Evolutionary conservation across 306 rosid species (phyloP).

Genomic region (Malus sylvestris): DNA sequence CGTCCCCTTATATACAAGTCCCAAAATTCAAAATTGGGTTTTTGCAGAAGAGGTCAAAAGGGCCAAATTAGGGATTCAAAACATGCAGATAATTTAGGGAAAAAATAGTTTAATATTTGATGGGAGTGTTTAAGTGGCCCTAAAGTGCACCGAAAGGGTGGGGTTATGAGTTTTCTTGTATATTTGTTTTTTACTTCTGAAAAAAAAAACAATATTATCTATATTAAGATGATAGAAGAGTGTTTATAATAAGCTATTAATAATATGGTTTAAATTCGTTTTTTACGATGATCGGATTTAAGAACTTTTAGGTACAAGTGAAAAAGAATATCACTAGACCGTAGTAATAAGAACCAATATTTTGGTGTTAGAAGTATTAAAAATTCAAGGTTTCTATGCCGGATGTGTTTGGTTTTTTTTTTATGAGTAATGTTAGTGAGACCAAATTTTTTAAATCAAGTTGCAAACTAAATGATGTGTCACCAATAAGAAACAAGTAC

Average conservation of each 20-base stretch:
- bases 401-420: not conserved
- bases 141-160: constrained; percentile 20
- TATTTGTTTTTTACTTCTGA: no score
- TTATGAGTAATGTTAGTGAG: no score
- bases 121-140: constrained; percentile 10
- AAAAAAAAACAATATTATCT: no score
- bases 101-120: not conserved
- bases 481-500: rapidly evolving
- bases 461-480: no score
- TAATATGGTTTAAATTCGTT: rapidly evolving
- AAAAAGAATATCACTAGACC: rapidly evolving
- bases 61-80: not conserved
- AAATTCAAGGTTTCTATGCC: not conserved
- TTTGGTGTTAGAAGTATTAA: not conserved
- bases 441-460: no score
- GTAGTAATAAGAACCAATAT: no score
- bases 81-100: not conserved
- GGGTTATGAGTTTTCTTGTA: not conserved
- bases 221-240: no score
- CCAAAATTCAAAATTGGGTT: not conserved
- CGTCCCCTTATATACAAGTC: constrained; percentile 19
- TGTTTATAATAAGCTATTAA: no score
- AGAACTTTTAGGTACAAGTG: rapidly evolving
- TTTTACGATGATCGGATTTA: rapidly evolving
- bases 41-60: constrained; percentile 8